These are phyloP conservation scores for Schizochytrium sp. DNA, from an alignment of 108 stramenopile species.

Conservation along the genomic window DNA sequence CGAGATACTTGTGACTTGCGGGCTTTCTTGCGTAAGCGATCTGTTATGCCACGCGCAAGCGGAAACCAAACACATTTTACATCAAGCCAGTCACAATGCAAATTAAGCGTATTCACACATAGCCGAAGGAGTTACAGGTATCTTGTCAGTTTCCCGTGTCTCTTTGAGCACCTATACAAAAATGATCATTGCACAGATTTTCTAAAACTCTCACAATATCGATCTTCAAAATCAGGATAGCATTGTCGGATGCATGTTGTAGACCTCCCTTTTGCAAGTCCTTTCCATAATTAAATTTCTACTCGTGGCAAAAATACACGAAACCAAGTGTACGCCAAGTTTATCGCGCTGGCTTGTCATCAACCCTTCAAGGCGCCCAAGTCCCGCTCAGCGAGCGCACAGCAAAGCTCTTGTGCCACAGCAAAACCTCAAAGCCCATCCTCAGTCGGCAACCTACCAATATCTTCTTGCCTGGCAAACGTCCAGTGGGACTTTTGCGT, in stretches of 20 bases:
- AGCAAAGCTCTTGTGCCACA: neutral
- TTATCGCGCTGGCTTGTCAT: neutral
- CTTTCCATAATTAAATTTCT: no score
- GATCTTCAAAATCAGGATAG: no score
- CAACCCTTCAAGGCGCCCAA: neutral
- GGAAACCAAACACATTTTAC: neutral
- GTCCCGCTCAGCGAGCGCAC: neutral
- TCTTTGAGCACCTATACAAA: no score
- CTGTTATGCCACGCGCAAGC: neutral
- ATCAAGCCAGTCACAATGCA: no score
- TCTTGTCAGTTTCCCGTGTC: no score
- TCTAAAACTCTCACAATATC: no score
- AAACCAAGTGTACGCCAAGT: neutral
- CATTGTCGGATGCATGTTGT: no score
- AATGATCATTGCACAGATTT: no score
- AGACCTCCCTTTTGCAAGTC: no score
- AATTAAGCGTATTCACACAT: no score
- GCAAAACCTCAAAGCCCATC: neutral
- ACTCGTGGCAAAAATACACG: no score
- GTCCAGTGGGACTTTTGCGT: slow-evolving; percentile 57
- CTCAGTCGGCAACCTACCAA: neutral
- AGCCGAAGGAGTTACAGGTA: no score
- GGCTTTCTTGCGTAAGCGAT: neutral
- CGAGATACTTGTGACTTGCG: neutral
- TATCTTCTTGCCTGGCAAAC: neutral